Evolutionary conservation across 2,329 filamentous ascomycete species (phyloP).

Genomic region (Cordyceps farinosa): DNA sequence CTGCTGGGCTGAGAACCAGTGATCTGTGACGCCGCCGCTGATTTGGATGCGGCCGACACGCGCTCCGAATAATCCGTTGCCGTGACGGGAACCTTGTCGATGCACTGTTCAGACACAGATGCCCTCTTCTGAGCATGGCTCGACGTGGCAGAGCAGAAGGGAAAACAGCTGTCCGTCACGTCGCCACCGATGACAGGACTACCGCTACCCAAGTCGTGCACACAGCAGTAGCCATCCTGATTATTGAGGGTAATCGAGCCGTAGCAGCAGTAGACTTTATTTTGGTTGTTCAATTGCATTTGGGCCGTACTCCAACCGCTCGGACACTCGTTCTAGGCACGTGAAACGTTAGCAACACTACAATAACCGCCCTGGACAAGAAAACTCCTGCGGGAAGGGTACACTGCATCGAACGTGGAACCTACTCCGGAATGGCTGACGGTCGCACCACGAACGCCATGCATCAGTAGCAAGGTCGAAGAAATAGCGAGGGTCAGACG

Average conservation of each 20-base stretch:
- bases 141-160: not conserved
- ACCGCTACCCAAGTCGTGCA: not conserved
- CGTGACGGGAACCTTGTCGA: not conserved
- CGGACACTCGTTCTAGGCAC: not conserved
- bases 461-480: not conserved
- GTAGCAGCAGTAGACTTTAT: not conserved
- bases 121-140: not conserved
- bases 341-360: not conserved
- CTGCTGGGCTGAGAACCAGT: not conserved
- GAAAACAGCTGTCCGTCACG: not conserved
- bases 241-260: not conserved
- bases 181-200: not conserved
- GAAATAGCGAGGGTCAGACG: not conserved
- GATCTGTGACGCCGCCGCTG: not conserved
- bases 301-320: not conserved
- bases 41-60: not conserved
- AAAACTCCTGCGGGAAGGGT: not conserved
- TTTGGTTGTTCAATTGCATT: not conserved
- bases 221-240: not conserved
- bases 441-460: not conserved
- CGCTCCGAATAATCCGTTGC: constrained; percentile 2
- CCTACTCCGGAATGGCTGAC: not conserved
- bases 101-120: not conserved
- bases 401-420: not conserved
- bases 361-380: not conserved